Conservation (phyloP, 768 basidiomycete genomes). For the Suillus sp. region DNA sequence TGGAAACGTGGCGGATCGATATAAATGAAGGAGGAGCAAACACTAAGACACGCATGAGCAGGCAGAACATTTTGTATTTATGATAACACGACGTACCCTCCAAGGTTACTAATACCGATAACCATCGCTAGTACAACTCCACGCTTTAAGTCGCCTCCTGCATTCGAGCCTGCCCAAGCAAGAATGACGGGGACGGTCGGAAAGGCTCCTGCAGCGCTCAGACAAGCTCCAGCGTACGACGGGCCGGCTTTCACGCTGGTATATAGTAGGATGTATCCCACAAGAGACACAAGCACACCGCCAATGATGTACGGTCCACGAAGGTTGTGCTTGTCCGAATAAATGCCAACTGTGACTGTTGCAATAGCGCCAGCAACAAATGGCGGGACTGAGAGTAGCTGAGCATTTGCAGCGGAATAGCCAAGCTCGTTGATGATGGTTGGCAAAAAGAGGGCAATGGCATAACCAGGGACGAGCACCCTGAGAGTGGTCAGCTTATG, state of each 20-base stretch:
- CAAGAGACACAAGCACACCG: slow-evolving; percentile 43
- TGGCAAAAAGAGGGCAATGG: slow-evolving; percentile 52
- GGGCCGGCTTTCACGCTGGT: slow-evolving; percentile 25
- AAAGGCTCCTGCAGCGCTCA: slow-evolving; percentile 55
- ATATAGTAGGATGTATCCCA: slow-evolving; percentile 57
- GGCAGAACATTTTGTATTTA: slow-evolving; percentile 26
- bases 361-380: slow-evolving; percentile 47
- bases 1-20: slow-evolving; percentile 39
- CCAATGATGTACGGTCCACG: slow-evolving; percentile 53
- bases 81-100: slow-evolving; percentile 42
- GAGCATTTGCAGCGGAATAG: slow-evolving; percentile 52
- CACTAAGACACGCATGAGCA: slow-evolving; percentile 22
- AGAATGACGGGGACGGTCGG: slow-evolving; percentile 50
- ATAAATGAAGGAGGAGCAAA: slow-evolving; percentile 48
- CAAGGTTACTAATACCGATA: slow-evolving; percentile 55
- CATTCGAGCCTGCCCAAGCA: slow-evolving; percentile 57
- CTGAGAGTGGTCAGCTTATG: slow-evolving; percentile 23
- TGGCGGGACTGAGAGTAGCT: slow-evolving; percentile 50
- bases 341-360: slow-evolving; percentile 44
- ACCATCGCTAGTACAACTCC: slow-evolving; percentile 56
- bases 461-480: slow-evolving; percentile 48
- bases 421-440: slow-evolving; percentile 54
- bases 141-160: slow-evolving; percentile 56
- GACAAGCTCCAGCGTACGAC: slow-evolving; percentile 48
- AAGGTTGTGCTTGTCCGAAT: slow-evolving; percentile 44